These are phyloP conservation scores for Ganoderma sinense DNA, from an alignment of 1,284 basidiomycete species.

Conservation along the genomic window DNA sequence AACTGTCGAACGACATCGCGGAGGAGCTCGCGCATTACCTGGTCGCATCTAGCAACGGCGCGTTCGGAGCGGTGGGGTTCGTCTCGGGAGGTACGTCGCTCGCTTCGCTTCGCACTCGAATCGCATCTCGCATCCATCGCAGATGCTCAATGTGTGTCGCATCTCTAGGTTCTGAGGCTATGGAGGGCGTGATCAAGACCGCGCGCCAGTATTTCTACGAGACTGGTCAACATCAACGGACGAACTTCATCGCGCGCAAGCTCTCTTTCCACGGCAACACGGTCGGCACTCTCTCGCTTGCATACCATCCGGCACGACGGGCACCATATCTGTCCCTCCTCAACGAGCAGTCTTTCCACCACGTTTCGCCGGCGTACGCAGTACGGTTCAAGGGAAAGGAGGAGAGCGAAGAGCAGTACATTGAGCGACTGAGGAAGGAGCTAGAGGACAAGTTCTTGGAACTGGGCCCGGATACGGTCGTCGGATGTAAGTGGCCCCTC, in stretches of 20 bases:
- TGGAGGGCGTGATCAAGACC: constrained; percentile 84
- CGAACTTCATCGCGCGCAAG: constrained; percentile 81
- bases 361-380: constrained; percentile 88
- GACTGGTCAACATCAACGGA: constrained; percentile 70
- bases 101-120: background rate
- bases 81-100: constrained; percentile 68
- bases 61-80: constrained; percentile 74
- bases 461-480: constrained; percentile 82
- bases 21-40: constrained; percentile 76
- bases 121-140: background rate
- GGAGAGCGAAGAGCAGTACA: constrained; percentile 82
- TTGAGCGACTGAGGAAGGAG: constrained; percentile 76
- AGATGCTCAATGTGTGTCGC: background rate
- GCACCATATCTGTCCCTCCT: constrained; percentile 72
- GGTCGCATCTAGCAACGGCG: constrained; percentile 70
- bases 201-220: constrained; percentile 82
- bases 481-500: constrained; percentile 63
- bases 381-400: constrained; percentile 73
- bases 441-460: constrained; percentile 85
- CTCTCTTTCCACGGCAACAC: constrained; percentile 90
- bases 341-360: constrained; percentile 72
- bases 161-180: constrained; percentile 78
- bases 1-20: constrained; percentile 78
- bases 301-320: constrained; percentile 70
- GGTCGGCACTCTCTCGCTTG: constrained; percentile 71